phyloP scores from a whole-genome alignment of 2,329 filamentous ascomycete species.

The Laburnicola sp. region DNA sequence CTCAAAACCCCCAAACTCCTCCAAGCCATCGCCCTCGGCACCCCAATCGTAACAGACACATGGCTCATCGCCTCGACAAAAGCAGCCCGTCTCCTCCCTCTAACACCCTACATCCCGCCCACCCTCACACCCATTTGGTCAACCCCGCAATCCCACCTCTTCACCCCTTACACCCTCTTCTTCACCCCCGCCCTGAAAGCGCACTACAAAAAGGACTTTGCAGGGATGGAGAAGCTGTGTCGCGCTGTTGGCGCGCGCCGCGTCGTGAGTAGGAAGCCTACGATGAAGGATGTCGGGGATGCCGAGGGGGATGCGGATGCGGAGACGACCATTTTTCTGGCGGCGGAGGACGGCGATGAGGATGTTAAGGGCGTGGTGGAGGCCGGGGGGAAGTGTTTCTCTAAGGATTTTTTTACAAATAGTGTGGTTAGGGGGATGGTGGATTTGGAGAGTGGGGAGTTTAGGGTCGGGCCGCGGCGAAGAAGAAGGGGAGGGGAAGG shows the following conservation, averaged over 20 bases:
- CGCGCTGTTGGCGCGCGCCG: constrained; percentile 44
- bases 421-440: constrained; percentile 50
- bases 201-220: constrained; percentile 35
- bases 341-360: constrained; percentile 39
- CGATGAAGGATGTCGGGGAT: constrained; percentile 24
- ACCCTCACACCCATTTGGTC: constrained; percentile 38
- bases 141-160: constrained; percentile 49
- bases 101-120: constrained; percentile 39
- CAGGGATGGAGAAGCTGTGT: constrained; percentile 46
- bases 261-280: constrained; percentile 31
- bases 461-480: constrained; percentile 26
- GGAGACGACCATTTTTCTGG: constrained; percentile 44
- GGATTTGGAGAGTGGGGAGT: constrained; percentile 47
- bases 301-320: no score
- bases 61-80: constrained; percentile 50
- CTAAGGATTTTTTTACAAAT: constrained; percentile 49
- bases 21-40: constrained; percentile 48
- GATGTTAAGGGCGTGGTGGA: constrained; percentile 41
- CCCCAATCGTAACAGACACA: constrained; percentile 51
- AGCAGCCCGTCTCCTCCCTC: constrained; percentile 41
- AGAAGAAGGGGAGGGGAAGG: constrained; percentile 17
- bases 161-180: constrained; percentile 54
- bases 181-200: constrained; percentile 49
- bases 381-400: constrained; percentile 42
- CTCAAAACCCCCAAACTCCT: constrained; percentile 52